These are phyloP conservation scores for Triadica sebifera DNA, from an alignment of 345 rosid genomes.

Conservation along the genomic window DNA sequence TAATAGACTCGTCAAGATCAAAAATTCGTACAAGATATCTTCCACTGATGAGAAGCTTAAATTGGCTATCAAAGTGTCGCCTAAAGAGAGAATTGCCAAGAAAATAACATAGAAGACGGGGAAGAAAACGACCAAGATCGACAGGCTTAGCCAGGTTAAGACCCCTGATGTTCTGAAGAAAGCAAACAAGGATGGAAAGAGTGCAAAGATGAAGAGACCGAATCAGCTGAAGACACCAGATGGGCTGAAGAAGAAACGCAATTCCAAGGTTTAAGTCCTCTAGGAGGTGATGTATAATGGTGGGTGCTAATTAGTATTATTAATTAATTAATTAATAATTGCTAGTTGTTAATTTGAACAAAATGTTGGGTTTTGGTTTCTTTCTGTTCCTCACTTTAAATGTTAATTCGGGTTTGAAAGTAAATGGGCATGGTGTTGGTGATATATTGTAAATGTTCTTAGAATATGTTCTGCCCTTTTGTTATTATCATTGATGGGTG, in stretches of 20 bases:
- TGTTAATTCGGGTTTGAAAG: too few relatives aligned
- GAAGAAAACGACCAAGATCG: slow-evolving; percentile 21
- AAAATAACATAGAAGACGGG: slow-evolving; percentile 12
- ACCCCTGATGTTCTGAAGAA: slow-evolving; percentile 38
- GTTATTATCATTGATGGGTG: too few relatives aligned
- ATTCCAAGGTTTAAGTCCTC: not conserved
- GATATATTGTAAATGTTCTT: too few relatives aligned
- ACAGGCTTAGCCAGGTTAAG: slow-evolving; percentile 40
- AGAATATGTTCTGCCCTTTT: too few relatives aligned
- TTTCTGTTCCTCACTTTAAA: too few relatives aligned
- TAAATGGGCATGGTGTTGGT: too few relatives aligned
- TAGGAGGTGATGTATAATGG: slow-evolving; percentile 1
- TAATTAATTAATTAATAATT: too few relatives aligned
- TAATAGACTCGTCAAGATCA: slow-evolving; percentile 26
- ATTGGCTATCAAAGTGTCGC: too few relatives aligned
- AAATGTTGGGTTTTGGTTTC: too few relatives aligned
- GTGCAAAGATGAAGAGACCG: slow-evolving; percentile 21
- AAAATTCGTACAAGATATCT: slow-evolving; percentile 33
- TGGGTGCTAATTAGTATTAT: too few relatives aligned
- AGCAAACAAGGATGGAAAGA: not conserved
- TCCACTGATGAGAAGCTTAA: slow-evolving; percentile 7
- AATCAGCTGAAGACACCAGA: slow-evolving; percentile 37
- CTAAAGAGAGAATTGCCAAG: slow-evolving; percentile 14
- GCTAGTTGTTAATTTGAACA: too few relatives aligned
- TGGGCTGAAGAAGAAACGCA: slow-evolving; percentile 24